Base-by-base conservation (phyloP, 2,329 filamentous ascomycete genomes). In the Ceratocystis eucalypticola region DNA sequence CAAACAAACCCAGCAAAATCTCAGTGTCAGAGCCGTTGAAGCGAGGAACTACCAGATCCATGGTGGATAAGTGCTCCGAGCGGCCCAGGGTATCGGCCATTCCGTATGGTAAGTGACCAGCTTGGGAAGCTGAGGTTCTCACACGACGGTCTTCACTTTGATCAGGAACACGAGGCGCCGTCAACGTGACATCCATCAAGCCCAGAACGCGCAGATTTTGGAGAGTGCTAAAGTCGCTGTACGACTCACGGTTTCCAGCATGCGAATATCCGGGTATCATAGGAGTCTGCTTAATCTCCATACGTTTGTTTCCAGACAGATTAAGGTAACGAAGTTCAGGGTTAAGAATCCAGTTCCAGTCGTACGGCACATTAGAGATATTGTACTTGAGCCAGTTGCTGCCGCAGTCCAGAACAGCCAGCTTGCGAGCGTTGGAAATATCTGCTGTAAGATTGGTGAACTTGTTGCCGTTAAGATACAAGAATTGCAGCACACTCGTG, bases 311-410 rank as follows among this genome's bases (percentile, higher is more conserved):
- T 64, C 94, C 94, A 0, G 93, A 97, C 72, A 99, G 80, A 73
- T 97, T 99, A 69, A 99, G 86, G 73, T 95, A 99, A 69, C 92
- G 88, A 70, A 99, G 78, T 71, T 96, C 95, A 62, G 89, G 90
- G 72, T 99, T 99, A 81, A 94, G 89, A 73, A 97, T 97, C 94
- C 94, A 99, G 72, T 99, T 99, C 94, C 94, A 99, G 74, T 99
- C 94, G 74, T 99, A 99, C 0, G 93, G 94, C 81, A 96, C 96
- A 73, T 99, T 99, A 37, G 91, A 94, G 61, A 99, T 95, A 74
- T 99, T 99, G 82, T 99, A 99, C 76, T 97, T 99, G 67, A 99
- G 80, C 25, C 84, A 86, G 73, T 99, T 99, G 80, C 89, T 96
- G 68, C 92, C 93, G 69, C 95, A 95, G 76, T 99, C 94, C 63